Percentiles rank a stretch among this genome's conserved stretches.
phyloP scores from a whole-genome alignment of 805 yeast genomes.

The Cyberlindnera samutprakarnensis region DNA sequence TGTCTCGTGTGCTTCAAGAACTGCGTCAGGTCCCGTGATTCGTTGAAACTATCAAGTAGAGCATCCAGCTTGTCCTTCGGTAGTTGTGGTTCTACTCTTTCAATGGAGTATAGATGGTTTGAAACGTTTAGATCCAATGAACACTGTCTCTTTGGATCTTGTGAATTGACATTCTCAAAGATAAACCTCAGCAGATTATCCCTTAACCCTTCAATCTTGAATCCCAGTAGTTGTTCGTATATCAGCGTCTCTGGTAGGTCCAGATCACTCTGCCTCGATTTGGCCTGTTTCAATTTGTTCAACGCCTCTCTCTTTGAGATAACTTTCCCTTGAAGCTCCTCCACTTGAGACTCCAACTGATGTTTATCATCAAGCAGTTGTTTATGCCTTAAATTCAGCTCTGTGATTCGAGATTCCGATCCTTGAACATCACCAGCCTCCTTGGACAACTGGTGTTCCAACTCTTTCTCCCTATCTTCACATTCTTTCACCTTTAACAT shows the following conservation, averaged over 20 bases:
- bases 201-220: conserved; percentile 42
- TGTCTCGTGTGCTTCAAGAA: conserved; percentile 18
- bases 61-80: conserved; percentile 15
- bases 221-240: conserved; percentile 48
- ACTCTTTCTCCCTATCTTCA: conserved; percentile 7
- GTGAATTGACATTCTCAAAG: conserved; percentile 41
- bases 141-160: conserved; percentile 34
- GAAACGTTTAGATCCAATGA: conserved; percentile 39
- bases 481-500: conserved; percentile 12
- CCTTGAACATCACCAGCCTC: conserved; percentile 24
- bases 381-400: conserved; percentile 27
- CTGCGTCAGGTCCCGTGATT: conserved; percentile 14
- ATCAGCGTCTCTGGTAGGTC: conserved; percentile 45
- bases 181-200: conserved; percentile 40
- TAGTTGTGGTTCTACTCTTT: conserved; percentile 32
- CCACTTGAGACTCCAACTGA: conserved; percentile 24
- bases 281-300: conserved; percentile 25
- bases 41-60: conserved; percentile 11
- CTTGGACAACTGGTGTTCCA: conserved; percentile 4
- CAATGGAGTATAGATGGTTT: conserved; percentile 31
- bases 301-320: conserved; percentile 26
- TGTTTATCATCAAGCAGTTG: conserved; percentile 25
- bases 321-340: conserved; percentile 26
- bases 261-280: conserved; percentile 35
- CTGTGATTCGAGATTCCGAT: conserved; percentile 26